Conservation (phyloP, 2,329 filamentous ascomycete species). For the Exophiala oligosperma region DNA sequence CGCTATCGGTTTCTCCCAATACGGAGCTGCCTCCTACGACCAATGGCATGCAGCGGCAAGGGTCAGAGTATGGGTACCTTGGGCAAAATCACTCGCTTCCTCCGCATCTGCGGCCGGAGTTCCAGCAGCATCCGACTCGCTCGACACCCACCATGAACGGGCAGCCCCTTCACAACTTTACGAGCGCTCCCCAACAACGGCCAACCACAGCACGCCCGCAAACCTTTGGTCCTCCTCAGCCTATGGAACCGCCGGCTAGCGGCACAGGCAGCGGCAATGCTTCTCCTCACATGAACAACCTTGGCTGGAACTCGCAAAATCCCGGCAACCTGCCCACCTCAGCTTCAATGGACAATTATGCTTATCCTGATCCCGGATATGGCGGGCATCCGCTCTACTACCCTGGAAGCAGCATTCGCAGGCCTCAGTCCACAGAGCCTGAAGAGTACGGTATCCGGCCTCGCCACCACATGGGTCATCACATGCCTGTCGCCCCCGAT, state of each 20-base stretch:
- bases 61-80: constrained; percentile 73
- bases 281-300: constrained; percentile 79
- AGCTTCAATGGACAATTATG: constrained; percentile 71
- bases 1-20: constrained; percentile 75
- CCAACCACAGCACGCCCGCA: constrained; percentile 81
- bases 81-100: constrained; percentile 72
- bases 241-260: constrained; percentile 76
- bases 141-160: constrained; percentile 64
- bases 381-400: constrained; percentile 70
- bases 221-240: constrained; percentile 78
- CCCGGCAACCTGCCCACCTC: constrained; percentile 73
- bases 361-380: constrained; percentile 74
- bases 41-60: constrained; percentile 63
- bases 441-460: constrained; percentile 65
- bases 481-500: constrained; percentile 22
- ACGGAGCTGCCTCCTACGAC: constrained; percentile 70
- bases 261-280: constrained; percentile 70
- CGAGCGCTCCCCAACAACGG: constrained; percentile 48
- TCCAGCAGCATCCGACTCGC: constrained; percentile 65
- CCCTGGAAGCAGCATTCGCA: constrained; percentile 65
- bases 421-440: constrained; percentile 74
- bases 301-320: constrained; percentile 84
- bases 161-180: constrained; percentile 64
- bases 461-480: constrained; percentile 24
- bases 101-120: constrained; percentile 75